Percentiles rank a stretch among this genome's conserved stretches.
These are phyloP conservation scores for Aureobasidium sp. DNA, from an alignment of 2,329 filamentous ascomycete species.

Conservation along the genomic window DNA sequence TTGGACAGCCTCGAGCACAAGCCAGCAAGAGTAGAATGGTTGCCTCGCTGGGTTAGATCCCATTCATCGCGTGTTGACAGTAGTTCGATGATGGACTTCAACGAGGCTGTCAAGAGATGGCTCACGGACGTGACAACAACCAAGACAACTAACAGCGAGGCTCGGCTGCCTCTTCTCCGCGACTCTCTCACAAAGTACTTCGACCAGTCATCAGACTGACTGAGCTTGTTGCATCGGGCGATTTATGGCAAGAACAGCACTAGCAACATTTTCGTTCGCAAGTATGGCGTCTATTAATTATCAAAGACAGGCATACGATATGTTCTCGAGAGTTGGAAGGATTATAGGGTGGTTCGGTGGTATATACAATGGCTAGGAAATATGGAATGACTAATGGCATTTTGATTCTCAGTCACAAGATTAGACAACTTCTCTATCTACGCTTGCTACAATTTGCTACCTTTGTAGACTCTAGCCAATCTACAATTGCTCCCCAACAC, in stretches of 20 bases:
- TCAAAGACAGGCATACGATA: rapidly evolving
- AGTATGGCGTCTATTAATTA: background rate
- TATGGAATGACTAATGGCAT: background rate
- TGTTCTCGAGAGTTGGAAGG: no score
- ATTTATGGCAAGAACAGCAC: no score
- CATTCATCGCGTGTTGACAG: no score
- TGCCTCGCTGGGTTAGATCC: no score
- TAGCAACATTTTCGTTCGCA: background rate
- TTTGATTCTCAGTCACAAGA: background rate
- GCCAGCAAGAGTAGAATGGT: background rate
- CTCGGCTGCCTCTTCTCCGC: background rate
- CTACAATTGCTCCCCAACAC: background rate
- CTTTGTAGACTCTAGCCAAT: background rate
- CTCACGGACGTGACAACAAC: background rate
- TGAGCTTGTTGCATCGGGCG: background rate
- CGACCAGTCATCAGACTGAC: background rate
- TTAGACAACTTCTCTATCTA: background rate
- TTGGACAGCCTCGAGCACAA: background rate
- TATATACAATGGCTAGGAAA: background rate
- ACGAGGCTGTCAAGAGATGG: background rate
- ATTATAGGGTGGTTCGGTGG: background rate
- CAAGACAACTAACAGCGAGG: background rate
- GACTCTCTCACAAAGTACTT: background rate
- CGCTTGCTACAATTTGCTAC: background rate
- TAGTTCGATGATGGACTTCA: background rate